These are phyloP conservation scores for Massariosphaeria phaeospora DNA, from an alignment of 495 filamentous ascomycete genomes.

Conservation along the genomic window DNA sequence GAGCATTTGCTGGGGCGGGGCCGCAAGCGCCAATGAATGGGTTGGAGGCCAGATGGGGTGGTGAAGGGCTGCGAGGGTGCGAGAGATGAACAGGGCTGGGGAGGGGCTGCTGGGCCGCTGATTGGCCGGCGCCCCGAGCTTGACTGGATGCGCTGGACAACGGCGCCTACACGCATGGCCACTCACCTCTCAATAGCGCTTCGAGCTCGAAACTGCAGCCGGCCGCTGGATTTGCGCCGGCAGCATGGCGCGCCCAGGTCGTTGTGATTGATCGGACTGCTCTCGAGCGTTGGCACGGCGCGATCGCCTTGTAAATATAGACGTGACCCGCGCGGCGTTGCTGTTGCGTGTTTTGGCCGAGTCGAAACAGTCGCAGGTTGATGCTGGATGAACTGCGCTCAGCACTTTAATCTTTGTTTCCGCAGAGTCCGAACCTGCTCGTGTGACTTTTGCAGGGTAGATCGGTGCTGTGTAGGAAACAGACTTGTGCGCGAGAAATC, in stretches of 20 bases:
- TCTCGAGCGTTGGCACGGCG: not conserved
- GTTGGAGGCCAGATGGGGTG: constrained; percentile 18
- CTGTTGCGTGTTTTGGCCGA: too few relatives aligned
- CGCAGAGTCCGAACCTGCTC: too few relatives aligned
- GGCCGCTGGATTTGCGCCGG: not conserved
- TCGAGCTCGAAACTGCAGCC: constrained; percentile 5
- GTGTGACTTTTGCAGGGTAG: too few relatives aligned
- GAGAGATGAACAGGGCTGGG: not conserved
- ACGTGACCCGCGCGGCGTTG: too few relatives aligned
- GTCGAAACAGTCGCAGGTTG: too few relatives aligned
- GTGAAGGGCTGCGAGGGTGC: not conserved
- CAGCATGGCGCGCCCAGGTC: not conserved
- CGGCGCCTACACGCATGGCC: constrained; percentile 1
- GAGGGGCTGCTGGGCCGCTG: not conserved
- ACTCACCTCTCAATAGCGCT: constrained; percentile 9
- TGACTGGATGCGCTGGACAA: not conserved
- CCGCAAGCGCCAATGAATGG: constrained; percentile 16
- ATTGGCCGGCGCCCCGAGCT: constrained; percentile 1
- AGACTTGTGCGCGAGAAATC: too few relatives aligned
- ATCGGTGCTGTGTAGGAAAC: too few relatives aligned
- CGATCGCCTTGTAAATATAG: too few relatives aligned
- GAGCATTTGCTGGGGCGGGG: not conserved
- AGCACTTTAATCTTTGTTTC: too few relatives aligned
- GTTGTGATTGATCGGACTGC: not conserved
- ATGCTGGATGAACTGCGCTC: too few relatives aligned